These are phyloP conservation scores for Peribolospora baueri DNA, from an alignment of 768 basidiomycete species.

Conservation along the genomic window DNA sequence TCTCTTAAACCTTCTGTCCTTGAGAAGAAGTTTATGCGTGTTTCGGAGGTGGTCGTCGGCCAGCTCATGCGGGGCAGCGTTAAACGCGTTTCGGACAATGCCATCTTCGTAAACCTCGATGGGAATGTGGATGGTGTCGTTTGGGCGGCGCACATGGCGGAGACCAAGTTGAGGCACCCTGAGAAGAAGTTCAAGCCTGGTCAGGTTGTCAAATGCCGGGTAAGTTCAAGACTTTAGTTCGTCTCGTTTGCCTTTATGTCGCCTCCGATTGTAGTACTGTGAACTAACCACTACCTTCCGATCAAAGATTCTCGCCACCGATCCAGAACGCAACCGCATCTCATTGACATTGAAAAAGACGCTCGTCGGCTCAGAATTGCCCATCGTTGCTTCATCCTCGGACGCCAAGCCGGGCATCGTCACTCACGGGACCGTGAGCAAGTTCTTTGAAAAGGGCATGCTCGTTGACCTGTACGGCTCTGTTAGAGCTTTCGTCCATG, in stretches of 20 bases:
- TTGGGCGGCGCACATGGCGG: conserved; percentile 86
- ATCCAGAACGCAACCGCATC: conserved; percentile 55
- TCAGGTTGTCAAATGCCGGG: conserved; percentile 57
- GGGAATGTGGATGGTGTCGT: conserved; percentile 77
- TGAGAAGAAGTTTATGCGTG: conserved; percentile 62
- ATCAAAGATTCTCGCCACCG: conserved; percentile 50
- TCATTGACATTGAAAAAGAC: conserved; percentile 77
- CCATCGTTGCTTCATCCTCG: conserved; percentile 38
- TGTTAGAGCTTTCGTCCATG: conserved; percentile 52
- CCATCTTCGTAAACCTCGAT: conserved; percentile 60
- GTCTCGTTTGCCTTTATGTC: too few relatives aligned
- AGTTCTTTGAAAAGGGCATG: conserved; percentile 51
- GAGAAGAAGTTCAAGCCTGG: conserved; percentile 72
- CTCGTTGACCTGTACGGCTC: conserved; percentile 81
- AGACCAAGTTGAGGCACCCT: conserved; percentile 72
- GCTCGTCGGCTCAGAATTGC: conserved; percentile 52
- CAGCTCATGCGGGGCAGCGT: conserved; percentile 48
- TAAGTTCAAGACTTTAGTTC: conserved; percentile 21
- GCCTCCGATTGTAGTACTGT: background rate
- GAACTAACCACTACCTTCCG: background rate
- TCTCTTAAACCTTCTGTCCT: conserved; percentile 60
- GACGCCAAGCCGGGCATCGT: conserved; percentile 46
- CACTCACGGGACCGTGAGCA: conserved; percentile 60
- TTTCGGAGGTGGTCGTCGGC: conserved; percentile 59
- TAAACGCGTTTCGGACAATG: conserved; percentile 55